Conservation (phyloP, 352 stramenopile genomes). For the Phytophthora vignae region DNA sequence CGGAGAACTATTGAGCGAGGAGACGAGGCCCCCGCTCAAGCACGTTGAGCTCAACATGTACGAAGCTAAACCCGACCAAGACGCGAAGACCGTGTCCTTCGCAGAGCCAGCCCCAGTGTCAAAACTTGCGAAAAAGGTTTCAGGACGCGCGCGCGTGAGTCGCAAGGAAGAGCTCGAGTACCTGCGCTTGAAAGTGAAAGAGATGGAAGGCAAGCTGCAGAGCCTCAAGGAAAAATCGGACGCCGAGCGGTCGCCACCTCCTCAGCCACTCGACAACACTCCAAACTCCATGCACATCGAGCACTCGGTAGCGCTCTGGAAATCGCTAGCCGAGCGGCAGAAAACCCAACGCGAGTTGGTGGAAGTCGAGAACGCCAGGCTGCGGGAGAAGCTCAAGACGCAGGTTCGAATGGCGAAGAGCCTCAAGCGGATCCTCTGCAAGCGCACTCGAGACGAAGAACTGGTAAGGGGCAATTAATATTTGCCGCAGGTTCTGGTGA, state of each 20-base stretch:
- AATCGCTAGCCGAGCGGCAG: constrained; percentile 47
- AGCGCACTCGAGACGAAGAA: constrained; percentile 27
- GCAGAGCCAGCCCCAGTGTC: not conserved
- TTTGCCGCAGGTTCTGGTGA: not conserved
- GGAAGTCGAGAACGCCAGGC: constrained; percentile 48
- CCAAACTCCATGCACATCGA: not conserved
- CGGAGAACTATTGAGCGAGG: constrained; percentile 16
- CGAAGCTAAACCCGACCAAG: not conserved
- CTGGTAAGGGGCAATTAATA: constrained; percentile 7
- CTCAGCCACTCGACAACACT: not conserved
- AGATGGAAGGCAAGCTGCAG: constrained; percentile 38
- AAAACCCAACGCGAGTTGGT: constrained; percentile 40
- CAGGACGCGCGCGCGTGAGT: constrained; percentile 13
- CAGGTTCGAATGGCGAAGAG: constrained; percentile 50
- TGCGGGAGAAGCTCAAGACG: constrained; percentile 51
- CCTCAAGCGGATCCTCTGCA: constrained; percentile 40
- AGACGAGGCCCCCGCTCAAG: not conserved
- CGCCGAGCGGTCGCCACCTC: not conserved
- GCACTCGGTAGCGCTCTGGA: constrained; percentile 41
- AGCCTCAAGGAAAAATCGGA: constrained; percentile 26
- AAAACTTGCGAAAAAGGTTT: constrained; percentile 1
- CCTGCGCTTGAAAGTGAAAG: constrained; percentile 36
- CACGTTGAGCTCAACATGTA: not conserved
- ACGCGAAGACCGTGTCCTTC: not conserved
- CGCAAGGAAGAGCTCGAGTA: constrained; percentile 35